Conservation (phyloP, 2,329 filamentous ascomycete species). For the Arthrobotrys musiformis region DNA sequence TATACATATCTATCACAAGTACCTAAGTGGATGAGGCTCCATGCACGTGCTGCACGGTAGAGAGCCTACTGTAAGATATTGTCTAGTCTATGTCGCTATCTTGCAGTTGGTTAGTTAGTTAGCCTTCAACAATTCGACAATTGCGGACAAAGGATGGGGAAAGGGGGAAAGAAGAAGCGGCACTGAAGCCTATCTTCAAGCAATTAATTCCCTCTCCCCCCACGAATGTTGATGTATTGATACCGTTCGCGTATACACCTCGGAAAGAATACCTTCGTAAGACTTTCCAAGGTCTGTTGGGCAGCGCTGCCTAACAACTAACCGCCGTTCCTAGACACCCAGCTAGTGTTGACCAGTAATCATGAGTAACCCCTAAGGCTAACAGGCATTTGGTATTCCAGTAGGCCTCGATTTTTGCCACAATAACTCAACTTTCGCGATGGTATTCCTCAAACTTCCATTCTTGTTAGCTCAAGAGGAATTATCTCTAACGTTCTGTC, state of each 20-base stretch:
- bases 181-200: background rate
- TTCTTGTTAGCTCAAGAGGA: constrained; percentile 4
- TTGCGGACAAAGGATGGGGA: too few relatives aligned
- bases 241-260: background rate
- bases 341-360: background rate
- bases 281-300: background rate
- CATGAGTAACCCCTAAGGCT: background rate
- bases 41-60: background rate
- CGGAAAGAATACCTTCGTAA: background rate
- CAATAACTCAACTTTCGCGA: background rate
- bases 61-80: background rate
- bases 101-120: background rate
- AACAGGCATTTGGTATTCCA: background rate
- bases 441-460: background rate
- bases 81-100: too few relatives aligned
- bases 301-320: background rate
- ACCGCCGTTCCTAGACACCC: background rate
- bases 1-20: background rate
- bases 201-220: background rate
- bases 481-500: constrained; percentile 8
- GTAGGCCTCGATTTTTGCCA: background rate
- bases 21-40: background rate
- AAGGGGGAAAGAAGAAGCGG: background rate
- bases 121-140: background rate
- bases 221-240: background rate